Evolutionary conservation across 805 yeast species (phyloP).

Genomic region (Yamadazyma olivae): DNA sequence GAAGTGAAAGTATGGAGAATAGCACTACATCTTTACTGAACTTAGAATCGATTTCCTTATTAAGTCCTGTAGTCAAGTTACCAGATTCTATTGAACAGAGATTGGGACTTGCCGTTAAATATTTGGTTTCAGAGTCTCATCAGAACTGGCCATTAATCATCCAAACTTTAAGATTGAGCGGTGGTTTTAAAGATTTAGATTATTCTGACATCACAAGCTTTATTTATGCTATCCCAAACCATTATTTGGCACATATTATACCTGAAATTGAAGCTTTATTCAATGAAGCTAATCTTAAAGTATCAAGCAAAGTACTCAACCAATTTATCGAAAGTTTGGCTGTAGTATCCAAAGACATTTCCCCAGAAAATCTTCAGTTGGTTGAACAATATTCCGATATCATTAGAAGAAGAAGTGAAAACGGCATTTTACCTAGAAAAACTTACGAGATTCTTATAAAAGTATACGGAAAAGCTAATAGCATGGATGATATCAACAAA

Average conservation of each 20-base stretch:
- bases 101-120: constrained; percentile 38
- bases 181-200: constrained; percentile 33
- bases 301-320: constrained; percentile 32
- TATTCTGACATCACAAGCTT: constrained; percentile 33
- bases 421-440: constrained; percentile 27
- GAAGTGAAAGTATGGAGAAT: too few species aligned
- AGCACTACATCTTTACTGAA: too few species aligned
- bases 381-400: constrained; percentile 33
- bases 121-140: constrained; percentile 33
- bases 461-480: constrained; percentile 41
- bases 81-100: constrained; percentile 35
- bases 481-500: constrained; percentile 37
- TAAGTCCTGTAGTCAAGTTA: constrained; percentile 22
- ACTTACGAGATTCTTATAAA: constrained; percentile 45
- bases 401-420: constrained; percentile 17
- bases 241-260: constrained; percentile 30
- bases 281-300: constrained; percentile 25
- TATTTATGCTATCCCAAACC: constrained; percentile 39
- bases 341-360: constrained; percentile 16
- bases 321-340: constrained; percentile 36
- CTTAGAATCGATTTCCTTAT: too few species aligned
- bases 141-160: constrained; percentile 50
- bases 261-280: constrained; percentile 36
- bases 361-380: constrained; percentile 16
- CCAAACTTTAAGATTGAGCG: constrained; percentile 28